Percentiles rank a stretch among this genome's conserved stretches.
These are phyloP conservation scores for Eruca vesicaria DNA, from an alignment of 441 rosid genomes.

Conservation along the genomic window DNA sequence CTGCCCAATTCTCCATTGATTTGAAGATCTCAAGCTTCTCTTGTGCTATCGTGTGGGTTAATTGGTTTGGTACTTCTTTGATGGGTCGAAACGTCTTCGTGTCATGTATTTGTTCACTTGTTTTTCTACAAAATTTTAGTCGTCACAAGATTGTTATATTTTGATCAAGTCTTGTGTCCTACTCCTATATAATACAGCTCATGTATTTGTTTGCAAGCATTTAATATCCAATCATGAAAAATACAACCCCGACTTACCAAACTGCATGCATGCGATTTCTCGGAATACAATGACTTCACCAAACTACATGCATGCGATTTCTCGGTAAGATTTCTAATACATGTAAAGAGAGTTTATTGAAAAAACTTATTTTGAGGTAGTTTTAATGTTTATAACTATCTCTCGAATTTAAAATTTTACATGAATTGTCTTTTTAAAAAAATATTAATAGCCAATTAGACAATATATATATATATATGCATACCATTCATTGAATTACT, in stretches of 20 bases:
- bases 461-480: not conserved
- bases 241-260: not conserved
- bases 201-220: not conserved
- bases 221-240: not conserved
- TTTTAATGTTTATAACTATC: not conserved
- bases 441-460: not conserved
- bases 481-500: not conserved
- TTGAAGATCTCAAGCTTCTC: constrained; percentile 42
- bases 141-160: not conserved
- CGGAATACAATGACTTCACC: not conserved
- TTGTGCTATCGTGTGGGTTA: constrained; percentile 41
- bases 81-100: constrained; percentile 34
- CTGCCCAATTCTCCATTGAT: constrained; percentile 45
- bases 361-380: not conserved
- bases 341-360: constrained; percentile 1
- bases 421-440: not conserved
- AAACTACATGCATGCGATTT: not conserved
- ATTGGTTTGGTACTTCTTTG: constrained; percentile 41
- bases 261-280: constrained; percentile 1
- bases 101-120: not conserved
- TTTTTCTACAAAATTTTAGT: not conserved
- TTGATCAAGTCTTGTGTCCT: not conserved
- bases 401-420: not conserved
- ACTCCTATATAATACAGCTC: not conserved
- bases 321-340: not conserved